phyloP scores from a whole-genome alignment of 257 asterid genomes.

The Prunella vulgaris region DNA sequence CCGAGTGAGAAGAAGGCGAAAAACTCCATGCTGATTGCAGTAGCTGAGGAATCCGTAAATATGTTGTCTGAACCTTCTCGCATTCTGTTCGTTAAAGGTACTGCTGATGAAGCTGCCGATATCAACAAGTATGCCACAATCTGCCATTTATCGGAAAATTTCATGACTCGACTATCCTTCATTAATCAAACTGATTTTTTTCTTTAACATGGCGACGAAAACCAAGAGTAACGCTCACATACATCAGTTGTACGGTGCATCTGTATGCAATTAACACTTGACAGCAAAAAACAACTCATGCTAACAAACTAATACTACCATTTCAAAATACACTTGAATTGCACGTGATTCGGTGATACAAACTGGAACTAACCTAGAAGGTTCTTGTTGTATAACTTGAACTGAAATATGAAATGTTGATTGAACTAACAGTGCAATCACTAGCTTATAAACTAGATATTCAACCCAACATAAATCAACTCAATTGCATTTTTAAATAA shows the following conservation, averaged over 20 bases:
- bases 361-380: background rate
- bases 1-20: conserved; percentile 73
- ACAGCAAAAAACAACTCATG: background rate
- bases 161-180: background rate
- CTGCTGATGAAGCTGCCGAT: conserved; percentile 88
- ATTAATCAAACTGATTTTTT: background rate
- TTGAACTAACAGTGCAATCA: too few species aligned
- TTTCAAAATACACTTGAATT: background rate
- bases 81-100: conserved; percentile 78
- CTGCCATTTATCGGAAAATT: conserved; percentile 35
- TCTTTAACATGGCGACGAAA: background rate
- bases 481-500: too few species aligned
- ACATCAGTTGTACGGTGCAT: too few species aligned
- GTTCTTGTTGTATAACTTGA: background rate
- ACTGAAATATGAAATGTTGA: background rate
- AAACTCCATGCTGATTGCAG: conserved; percentile 79
- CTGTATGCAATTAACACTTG: background rate
- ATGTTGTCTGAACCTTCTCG: conserved; percentile 73
- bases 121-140: conserved; percentile 66
- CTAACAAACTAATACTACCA: background rate
- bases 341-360: too few species aligned
- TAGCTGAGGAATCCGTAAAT: conserved; percentile 84
- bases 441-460: too few species aligned
- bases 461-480: too few species aligned
- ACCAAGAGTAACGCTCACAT: background rate